Conservation (phyloP, 768 basidiomycete species). For the Guyanaporus albipodus region DNA sequence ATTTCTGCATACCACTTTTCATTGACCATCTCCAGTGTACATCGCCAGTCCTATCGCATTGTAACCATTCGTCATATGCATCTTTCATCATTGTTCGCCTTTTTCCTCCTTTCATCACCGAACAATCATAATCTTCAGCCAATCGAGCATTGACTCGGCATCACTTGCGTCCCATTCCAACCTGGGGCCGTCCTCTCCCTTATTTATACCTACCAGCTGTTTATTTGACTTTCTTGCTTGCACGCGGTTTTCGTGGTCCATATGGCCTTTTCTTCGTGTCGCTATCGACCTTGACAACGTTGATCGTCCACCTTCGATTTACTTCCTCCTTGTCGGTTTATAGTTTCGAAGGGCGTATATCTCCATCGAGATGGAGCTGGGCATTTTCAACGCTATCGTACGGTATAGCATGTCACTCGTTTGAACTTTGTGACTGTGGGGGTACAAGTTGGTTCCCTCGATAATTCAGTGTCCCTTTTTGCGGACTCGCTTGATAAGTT, state of each 20-base stretch:
- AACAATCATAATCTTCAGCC: constrained; percentile 1
- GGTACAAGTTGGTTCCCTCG: no score
- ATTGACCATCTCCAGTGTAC: constrained; percentile 25
- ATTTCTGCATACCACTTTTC: constrained; percentile 21
- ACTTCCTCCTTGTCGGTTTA: constrained; percentile 1
- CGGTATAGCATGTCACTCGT: constrained; percentile 6
- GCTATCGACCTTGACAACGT: not conserved
- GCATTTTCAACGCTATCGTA: constrained; percentile 7
- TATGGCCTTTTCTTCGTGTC: not conserved
- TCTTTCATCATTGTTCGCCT: constrained; percentile 10
- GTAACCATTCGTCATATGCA: constrained; percentile 30
- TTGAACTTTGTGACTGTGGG: no score
- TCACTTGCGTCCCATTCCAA: constrained; percentile 3
- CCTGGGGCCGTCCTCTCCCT: constrained; percentile 18
- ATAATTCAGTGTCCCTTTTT: no score
- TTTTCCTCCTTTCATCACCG: not conserved
- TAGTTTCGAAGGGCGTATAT: constrained; percentile 7
- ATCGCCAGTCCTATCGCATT: constrained; percentile 27
- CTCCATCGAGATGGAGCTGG: constrained; percentile 22
- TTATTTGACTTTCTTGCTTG: constrained; percentile 1
- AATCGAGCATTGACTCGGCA: constrained; percentile 1
- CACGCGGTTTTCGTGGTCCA: not conserved
- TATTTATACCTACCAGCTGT: not conserved
- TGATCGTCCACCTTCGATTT: constrained; percentile 6
- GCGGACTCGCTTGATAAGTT: constrained; percentile 15